These are phyloP conservation scores for Trichoderma gamsii DNA, from an alignment of 495 filamentous ascomycete species.

Conservation along the genomic window DNA sequence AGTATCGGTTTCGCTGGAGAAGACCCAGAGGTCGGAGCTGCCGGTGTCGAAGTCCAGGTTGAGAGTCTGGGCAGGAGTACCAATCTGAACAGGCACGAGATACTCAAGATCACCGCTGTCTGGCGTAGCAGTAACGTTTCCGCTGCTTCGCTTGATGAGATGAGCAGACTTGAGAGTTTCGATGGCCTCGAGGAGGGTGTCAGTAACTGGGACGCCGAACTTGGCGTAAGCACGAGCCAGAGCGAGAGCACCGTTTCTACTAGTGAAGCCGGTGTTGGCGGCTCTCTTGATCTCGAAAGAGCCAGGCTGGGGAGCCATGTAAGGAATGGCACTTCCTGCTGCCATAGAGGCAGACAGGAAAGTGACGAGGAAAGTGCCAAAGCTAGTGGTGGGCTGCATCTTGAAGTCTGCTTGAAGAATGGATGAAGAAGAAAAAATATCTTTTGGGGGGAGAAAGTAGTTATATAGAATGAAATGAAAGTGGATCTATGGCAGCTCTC, in stretches of 20 bases:
- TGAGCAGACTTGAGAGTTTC: constrained; percentile 18
- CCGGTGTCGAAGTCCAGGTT: constrained; percentile 73
- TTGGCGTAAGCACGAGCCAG: constrained; percentile 30
- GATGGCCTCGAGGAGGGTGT: constrained; percentile 24
- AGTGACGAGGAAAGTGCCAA: constrained; percentile 8
- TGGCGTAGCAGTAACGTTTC: constrained; percentile 35
- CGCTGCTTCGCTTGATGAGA: constrained; percentile 15
- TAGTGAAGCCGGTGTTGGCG: constrained; percentile 27
- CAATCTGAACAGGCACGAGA: constrained; percentile 60
- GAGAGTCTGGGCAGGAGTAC: constrained; percentile 64
- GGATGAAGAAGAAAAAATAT: not conserved
- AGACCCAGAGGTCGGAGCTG: constrained; percentile 67
- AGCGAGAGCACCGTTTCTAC: constrained; percentile 26
- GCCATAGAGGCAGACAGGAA: constrained; percentile 8
- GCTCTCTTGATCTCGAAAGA: constrained; percentile 28
- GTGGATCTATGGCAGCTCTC: not conserved
- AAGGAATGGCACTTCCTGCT: constrained; percentile 1
- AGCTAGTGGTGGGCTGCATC: constrained; percentile 4
- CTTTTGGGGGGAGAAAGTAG: not conserved
- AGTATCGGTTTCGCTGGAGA: constrained; percentile 39
- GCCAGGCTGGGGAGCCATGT: not conserved
- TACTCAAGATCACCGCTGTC: constrained; percentile 61
- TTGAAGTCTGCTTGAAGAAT: not conserved
- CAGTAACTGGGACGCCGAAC: constrained; percentile 24
- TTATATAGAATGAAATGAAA: not conserved